phyloP scores from a whole-genome alignment of 495 filamentous ascomycete species.

The Aspergillus carlsbadensis region DNA sequence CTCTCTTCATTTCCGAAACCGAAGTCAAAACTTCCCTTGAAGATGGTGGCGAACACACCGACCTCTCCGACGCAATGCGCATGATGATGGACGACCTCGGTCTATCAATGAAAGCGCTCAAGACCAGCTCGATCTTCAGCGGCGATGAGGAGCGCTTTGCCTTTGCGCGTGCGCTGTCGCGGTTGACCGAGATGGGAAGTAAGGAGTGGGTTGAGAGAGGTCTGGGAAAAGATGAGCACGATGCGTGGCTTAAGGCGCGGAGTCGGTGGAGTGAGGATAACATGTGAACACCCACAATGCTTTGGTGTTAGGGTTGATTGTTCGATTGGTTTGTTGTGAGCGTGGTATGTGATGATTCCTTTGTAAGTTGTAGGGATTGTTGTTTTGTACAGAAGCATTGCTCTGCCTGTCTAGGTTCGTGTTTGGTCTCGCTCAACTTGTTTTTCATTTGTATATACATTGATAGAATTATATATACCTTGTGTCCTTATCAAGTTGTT shows the following conservation, averaged over 20 bases:
- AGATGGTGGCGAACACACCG: slow-evolving; percentile 43
- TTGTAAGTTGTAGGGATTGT: too few relatives aligned
- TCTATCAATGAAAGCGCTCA: slow-evolving; percentile 79
- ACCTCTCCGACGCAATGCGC: slow-evolving; percentile 78
- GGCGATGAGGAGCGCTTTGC: slow-evolving; percentile 97
- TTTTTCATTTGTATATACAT: not conserved
- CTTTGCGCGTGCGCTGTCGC: slow-evolving; percentile 82
- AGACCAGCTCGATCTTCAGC: slow-evolving; percentile 83
- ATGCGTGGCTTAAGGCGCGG: slow-evolving; percentile 64
- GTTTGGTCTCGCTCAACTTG: too few relatives aligned
- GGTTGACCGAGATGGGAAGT: slow-evolving; percentile 90
- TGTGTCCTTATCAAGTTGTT: too few relatives aligned
- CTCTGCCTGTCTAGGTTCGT: too few relatives aligned
- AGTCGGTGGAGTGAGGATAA: slow-evolving; percentile 71
- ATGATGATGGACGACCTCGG: slow-evolving; percentile 93
- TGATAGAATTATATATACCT: too few relatives aligned
- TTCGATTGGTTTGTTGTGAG: too few relatives aligned
- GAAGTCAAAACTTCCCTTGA: slow-evolving; percentile 58
- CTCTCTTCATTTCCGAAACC: slow-evolving; percentile 82
- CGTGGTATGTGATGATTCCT: too few relatives aligned
- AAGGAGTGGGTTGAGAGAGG: slow-evolving; percentile 92
- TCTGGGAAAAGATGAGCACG: slow-evolving; percentile 64
- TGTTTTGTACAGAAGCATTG: too few relatives aligned
- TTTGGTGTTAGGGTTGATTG: too few relatives aligned
- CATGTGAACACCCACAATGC: slow-evolving; percentile 45